Percentiles rank a stretch among this genome's conserved stretches.
Conservation (phyloP, 2,329 filamentous ascomycete species). For the Chalaropsis thielavioides region DNA sequence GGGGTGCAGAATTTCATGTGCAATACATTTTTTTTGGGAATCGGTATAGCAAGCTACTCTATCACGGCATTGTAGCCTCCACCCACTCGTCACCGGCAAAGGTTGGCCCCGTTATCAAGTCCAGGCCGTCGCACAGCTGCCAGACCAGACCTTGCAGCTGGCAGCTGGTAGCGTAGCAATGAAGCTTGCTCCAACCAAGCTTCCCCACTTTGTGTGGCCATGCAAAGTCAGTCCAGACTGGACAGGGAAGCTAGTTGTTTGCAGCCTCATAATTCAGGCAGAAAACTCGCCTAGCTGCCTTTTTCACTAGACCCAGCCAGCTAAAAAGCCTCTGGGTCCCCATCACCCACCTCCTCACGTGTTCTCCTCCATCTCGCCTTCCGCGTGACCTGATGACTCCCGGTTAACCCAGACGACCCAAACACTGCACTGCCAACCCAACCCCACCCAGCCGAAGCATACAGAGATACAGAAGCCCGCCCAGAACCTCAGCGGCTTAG, state of each 20-base stretch:
- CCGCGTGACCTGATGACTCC: slow-evolving; percentile 26
- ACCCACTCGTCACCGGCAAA: neutral
- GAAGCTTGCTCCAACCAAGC: neutral
- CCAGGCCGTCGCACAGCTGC: no score
- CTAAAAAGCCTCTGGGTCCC: slow-evolving; percentile 11
- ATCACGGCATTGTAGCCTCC: no score
- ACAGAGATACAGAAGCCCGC: slow-evolving; percentile 1
- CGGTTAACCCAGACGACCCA: slow-evolving; percentile 15
- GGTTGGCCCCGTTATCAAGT: neutral
- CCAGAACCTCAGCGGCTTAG: neutral
- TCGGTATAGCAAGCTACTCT: no score
- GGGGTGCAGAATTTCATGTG: no score
- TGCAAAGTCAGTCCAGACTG: neutral
- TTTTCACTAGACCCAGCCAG: slow-evolving; percentile 5
- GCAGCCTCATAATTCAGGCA: neutral
- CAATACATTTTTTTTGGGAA: no score
- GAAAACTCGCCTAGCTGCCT: neutral
- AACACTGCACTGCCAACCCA: neutral
- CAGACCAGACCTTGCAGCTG: neutral
- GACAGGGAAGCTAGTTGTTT: neutral
- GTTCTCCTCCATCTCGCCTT: slow-evolving; percentile 26
- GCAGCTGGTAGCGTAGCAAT: neutral
- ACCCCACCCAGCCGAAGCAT: neutral
- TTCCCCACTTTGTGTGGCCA: neutral
- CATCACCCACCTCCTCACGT: slow-evolving; percentile 28